Percentiles rank a stretch among this genome's conserved stretches.
These are phyloP conservation scores for Pseudonitzschia multistriata DNA, from an alignment of 108 stramenopile genomes.

Conservation along the genomic window DNA sequence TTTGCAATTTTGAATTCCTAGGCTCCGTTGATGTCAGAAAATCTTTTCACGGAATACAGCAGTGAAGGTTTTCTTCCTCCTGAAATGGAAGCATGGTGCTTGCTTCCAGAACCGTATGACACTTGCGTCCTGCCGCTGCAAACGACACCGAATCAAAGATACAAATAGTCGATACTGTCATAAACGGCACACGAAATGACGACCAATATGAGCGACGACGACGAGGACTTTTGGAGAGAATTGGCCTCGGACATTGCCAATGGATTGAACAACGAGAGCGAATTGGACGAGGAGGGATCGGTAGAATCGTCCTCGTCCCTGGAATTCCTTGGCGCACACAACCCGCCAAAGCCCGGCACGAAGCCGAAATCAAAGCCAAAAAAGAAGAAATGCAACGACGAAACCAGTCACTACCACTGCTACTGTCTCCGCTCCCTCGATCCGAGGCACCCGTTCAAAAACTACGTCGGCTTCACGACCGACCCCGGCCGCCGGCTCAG, in stretches of 20 bases:
- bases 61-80: too few relatives aligned
- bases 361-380: not conserved
- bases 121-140: too few relatives aligned
- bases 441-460: constrained; percentile 46
- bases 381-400: constrained; percentile 1
- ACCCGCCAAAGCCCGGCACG: too few relatives aligned
- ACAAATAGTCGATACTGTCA: not conserved
- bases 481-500: constrained; percentile 62
- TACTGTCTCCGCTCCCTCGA: constrained; percentile 51
- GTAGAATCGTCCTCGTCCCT: too few relatives aligned
- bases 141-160: too few relatives aligned
- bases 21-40: too few relatives aligned
- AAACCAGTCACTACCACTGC: constrained; percentile 47
- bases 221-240: not conserved
- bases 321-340: too few relatives aligned
- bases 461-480: constrained; percentile 60
- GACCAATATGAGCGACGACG: not conserved
- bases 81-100: too few relatives aligned
- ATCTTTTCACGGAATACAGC: too few relatives aligned
- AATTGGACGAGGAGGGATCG: not conserved
- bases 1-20: too few relatives aligned
- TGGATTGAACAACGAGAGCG: not conserved
- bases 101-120: too few relatives aligned
- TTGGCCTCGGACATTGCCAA: constrained; percentile 4
- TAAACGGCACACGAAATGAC: not conserved